Percentiles rank a stretch among this genome's conserved stretches.
Evolutionary conservation across 176 grass and related monocot genomes (phyloP).

Genomic region (Cocos nucifera): DNA sequence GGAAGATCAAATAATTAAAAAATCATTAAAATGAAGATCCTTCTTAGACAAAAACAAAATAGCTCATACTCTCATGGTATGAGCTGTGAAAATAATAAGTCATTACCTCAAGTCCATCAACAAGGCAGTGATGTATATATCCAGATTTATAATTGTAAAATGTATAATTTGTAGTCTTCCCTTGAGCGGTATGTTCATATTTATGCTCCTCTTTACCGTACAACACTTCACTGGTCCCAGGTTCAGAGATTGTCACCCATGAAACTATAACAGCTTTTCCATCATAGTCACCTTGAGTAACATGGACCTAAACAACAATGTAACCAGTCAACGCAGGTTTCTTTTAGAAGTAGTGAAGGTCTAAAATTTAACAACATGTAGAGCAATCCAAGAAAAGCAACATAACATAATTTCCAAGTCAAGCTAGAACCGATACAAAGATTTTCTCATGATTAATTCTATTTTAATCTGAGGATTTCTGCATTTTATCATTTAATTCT

Average conservation of each 20-base stretch:
- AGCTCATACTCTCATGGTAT: too few relatives aligned
- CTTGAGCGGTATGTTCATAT: slow-evolving; percentile 59
- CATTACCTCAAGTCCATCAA: slow-evolving; percentile 66
- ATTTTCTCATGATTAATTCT: too few relatives aligned
- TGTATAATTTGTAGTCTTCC: slow-evolving; percentile 65
- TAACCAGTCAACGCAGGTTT: neutral
- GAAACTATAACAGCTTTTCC: slow-evolving; percentile 85
- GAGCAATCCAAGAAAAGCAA: too few relatives aligned
- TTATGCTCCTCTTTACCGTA: slow-evolving; percentile 51
- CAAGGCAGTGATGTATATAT: slow-evolving; percentile 87
- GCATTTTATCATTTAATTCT: too few relatives aligned
- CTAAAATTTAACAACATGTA: too few relatives aligned
- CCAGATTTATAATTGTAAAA: slow-evolving; percentile 93
- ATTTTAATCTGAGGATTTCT: neutral
- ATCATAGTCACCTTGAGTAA: slow-evolving; percentile 94
- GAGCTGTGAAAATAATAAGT: neutral
- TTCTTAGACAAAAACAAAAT: too few relatives aligned
- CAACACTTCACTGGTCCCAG: slow-evolving; percentile 52
- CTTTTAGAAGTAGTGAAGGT: too few relatives aligned
- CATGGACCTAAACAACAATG: slow-evolving; percentile 57
- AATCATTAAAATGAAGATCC: too few relatives aligned
- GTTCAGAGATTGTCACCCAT: slow-evolving; percentile 67
- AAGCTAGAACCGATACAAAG: too few relatives aligned
- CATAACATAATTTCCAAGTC: too few relatives aligned
- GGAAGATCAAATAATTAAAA: too few relatives aligned